A percentile compares a stretch with the other conserved stretches of the same genome.
Conservation (phyloP, 169 alveolate genomes). For the Plasmodium coatneyi region DNA sequence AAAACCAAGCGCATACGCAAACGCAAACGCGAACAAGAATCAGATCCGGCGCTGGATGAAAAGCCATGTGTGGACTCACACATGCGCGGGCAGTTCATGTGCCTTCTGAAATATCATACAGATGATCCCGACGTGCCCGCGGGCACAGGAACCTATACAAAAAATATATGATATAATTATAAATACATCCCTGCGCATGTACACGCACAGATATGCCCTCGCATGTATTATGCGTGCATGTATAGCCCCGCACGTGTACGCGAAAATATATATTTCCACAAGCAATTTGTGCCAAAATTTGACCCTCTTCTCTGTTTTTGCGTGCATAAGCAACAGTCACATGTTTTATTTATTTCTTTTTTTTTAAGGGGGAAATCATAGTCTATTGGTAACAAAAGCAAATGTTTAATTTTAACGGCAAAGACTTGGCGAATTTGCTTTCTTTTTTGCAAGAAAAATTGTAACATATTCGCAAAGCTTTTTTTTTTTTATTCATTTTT, state of each 20-base stretch:
- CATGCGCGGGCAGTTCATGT: not conserved
- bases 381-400: not conserved
- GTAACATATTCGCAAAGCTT: not conserved
- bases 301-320: not conserved
- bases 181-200: not conserved
- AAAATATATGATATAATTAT: too few species aligned
- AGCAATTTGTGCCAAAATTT: not conserved
- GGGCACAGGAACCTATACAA: not conserved
- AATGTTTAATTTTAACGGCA: not conserved
- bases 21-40: not conserved
- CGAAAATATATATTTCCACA: not conserved
- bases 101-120: not conserved
- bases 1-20: not conserved
- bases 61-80: not conserved
- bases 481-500: not conserved
- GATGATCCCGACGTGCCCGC: not conserved
- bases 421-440: not conserved
- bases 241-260: not conserved
- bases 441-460: not conserved
- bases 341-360: not conserved
- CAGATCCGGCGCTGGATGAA: not conserved
- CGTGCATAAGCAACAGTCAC: not conserved
- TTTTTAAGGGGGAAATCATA: not conserved
- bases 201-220: not conserved
- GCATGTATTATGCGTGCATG: not conserved